Evolutionary conservation across 441 rosid genomes (phyloP), one percentile per base, ranked within the genome.

Genomic region (Geranium incanum): DNA sequence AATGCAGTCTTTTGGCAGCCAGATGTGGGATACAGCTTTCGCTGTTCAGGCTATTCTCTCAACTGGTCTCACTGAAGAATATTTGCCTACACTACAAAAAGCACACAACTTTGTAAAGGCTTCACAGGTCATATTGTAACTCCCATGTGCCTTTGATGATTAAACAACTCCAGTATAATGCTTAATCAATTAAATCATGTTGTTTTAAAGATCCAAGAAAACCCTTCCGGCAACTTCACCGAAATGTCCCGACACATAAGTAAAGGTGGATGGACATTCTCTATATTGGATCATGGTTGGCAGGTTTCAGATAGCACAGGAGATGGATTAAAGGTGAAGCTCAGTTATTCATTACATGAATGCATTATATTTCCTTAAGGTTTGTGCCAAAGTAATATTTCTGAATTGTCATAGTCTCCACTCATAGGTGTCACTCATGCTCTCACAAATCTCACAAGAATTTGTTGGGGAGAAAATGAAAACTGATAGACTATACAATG

Each of bases 1-100:
- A 68, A 68, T 9, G 50, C 7, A 83, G 86, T 36, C 80, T 62
- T 74, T 82, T 48, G 83, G 85, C 36, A 82, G 85, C 68, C 81
- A 82, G 36, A 37, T 73, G 33, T 82, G 85, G 85, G 85, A 82
- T 38, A 73, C 81, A 21, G 74, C 73, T 71, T 60, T 80, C 6
- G 68, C 75, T 43, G 55, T 80, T 43, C 80, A 82, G 60, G 76
- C 80, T 11, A 7, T 82, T 37, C 65, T 82, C 72, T 59, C 75
- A 0, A 67, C 75, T 16, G 72, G 74, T 68, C 52, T 78, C 0
- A 19, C 19, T 5, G 73, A 76, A 45, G 85, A 80, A 45, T 16
- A 71, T 48, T 55, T 37, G 59, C 74, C 76, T 7, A 65, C 76
- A n/a, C 74, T 80, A n/a, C 9, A 72, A 23, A 82, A 76, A 55